Evolutionary conservation across 1,284 basidiomycete species (phyloP).

Genomic region (Moesziomyces antarcticus): DNA sequence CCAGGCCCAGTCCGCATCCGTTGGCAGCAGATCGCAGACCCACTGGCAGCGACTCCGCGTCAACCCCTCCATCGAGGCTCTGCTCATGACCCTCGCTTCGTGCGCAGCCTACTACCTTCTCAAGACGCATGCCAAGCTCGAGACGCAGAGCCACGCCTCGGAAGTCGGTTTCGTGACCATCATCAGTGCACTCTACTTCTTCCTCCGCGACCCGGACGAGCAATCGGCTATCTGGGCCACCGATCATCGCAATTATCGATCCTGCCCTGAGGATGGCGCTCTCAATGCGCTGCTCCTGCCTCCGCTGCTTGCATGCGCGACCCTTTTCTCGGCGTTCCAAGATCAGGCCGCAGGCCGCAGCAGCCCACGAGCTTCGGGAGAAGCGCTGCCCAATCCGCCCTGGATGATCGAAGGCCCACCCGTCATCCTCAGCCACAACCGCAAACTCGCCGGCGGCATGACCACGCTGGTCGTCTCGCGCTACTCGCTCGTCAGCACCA

Average conservation of each 20-base stretch:
- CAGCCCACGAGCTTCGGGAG: constrained; percentile 42
- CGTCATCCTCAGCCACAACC: constrained; percentile 39
- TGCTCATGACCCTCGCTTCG: constrained; percentile 36
- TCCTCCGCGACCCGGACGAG: constrained; percentile 40
- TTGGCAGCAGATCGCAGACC: background rate
- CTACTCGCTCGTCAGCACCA: constrained; percentile 53
- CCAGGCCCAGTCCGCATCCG: constrained; percentile 1
- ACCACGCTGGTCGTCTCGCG: constrained; percentile 50
- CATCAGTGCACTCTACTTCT: constrained; percentile 46
- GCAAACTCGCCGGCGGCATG: constrained; percentile 34
- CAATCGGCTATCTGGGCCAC: constrained; percentile 59
- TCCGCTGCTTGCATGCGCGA: constrained; percentile 49
- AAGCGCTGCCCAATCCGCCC: constrained; percentile 41
- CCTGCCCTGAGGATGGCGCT: constrained; percentile 55
- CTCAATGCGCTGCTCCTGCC: constrained; percentile 53
- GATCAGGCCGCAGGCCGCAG: constrained; percentile 45
- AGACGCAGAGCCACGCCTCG: constrained; percentile 39
- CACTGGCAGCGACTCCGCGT: constrained; percentile 25
- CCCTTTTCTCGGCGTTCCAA: constrained; percentile 50
- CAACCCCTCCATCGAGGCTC: constrained; percentile 43
- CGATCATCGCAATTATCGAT: constrained; percentile 56
- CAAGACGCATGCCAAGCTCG: constrained; percentile 25
- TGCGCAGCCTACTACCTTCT: constrained; percentile 38
- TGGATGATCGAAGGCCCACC: constrained; percentile 54
- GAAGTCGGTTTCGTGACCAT: constrained; percentile 49